phyloP scores from a whole-genome alignment of 768 basidiomycete species.

The Auriscalpium vulgare region DNA sequence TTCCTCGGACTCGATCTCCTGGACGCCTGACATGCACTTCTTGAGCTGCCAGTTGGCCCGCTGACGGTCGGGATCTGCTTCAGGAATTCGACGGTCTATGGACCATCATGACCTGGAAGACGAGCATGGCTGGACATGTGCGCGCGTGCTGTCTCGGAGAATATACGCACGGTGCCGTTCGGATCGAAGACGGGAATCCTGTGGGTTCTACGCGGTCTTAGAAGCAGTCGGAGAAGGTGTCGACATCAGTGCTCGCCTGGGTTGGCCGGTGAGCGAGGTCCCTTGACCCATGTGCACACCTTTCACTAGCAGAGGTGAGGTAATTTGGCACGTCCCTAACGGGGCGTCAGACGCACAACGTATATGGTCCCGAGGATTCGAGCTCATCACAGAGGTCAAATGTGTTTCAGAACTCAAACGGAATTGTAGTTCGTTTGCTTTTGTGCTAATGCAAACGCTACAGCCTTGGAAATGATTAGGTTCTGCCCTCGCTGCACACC shows the following conservation, averaged over 20 bases:
- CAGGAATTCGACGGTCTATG: too few relatives aligned
- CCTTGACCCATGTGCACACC: constrained; percentile 21
- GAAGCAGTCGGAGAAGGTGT: constrained; percentile 52
- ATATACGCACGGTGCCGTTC: too few relatives aligned
- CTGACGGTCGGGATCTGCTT: too few relatives aligned
- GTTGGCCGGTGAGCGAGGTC: background rate
- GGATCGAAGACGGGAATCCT: constrained; percentile 71
- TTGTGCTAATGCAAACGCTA: constrained; percentile 75
- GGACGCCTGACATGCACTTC: too few relatives aligned
- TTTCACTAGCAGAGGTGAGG: constrained; percentile 50
- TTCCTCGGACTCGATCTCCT: too few relatives aligned
- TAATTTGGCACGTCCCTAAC: constrained; percentile 81
- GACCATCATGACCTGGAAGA: too few relatives aligned
- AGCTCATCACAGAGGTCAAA: constrained; percentile 21
- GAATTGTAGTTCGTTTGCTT: constrained; percentile 58
- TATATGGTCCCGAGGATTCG: background rate
- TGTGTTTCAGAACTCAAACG: constrained; percentile 19
- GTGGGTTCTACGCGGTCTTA: constrained; percentile 33
- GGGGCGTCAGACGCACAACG: constrained; percentile 38
- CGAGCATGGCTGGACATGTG: too few relatives aligned
- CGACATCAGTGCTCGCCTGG: constrained; percentile 42
- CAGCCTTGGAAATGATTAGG: constrained; percentile 75
- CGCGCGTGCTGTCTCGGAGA: too few relatives aligned
- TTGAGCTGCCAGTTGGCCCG: too few relatives aligned
- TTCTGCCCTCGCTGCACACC: too few relatives aligned